Evolutionary conservation across 2,329 filamentous ascomycete genomes (phyloP), one percentile per base, ranked within the genome.

Genomic region (Colletotrichum cereale): DNA sequence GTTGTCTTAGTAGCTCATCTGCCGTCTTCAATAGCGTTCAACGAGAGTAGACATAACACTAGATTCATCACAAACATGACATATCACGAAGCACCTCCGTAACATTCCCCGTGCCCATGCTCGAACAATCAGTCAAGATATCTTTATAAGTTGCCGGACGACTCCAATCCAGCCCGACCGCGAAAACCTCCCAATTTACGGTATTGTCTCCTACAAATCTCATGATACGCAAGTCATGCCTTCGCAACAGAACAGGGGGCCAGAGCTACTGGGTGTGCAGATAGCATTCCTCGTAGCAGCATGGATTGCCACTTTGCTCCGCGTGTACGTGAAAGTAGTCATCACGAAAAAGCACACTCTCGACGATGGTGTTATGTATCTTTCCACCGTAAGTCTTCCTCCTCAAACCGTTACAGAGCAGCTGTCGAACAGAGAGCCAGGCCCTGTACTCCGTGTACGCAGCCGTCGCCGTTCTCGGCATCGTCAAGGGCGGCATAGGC

Each of bases 361-460:
- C 8, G 86, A 88, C 60, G 86, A 88, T 78, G 84, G 80, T 72
- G 75, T 86, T 52, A 85, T 86, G 75, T 77, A 86, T 26, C 55
- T 78, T 40, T 82, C 84, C 6, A 75, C 86, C 77, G 86, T 87
- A 78, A 64, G 78, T 74, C 58, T 21, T 52, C 29, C 61, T 52
- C 14, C 26, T n/a, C 48, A 31, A 24, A 11, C 21, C 34, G 3
- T 47, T 34, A 11, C 52, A 5, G 26, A 62, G 11, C 50, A 26
- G 24, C 21, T 10, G 21, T 8, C 44, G 26, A 26, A 66, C 29
- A 66, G 18, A 64, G 36, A 11, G 14, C n/a, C 38, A 84, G 82
- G 38, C 80, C 16, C 67, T 77, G 21, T 84, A 82, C 71, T 77
- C 77, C 1, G 76, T 73, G 14, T 81, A 80, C 58, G 75, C 72